Evolutionary conservation across 179 eudicot genomes (phyloP).

Genomic region (Drosera spatulata): DNA sequence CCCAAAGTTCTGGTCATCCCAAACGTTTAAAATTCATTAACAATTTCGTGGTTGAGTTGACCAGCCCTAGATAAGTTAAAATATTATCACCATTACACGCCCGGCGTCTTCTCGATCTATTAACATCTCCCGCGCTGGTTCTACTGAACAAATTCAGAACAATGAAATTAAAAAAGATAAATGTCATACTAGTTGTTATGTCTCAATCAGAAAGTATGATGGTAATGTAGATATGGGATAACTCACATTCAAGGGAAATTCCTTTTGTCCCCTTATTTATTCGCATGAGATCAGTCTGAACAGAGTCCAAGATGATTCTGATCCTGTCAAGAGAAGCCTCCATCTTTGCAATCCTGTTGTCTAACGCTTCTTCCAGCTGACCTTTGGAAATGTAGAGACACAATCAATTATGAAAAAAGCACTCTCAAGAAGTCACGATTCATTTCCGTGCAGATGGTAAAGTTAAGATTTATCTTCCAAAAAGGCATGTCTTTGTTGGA

Average conservation of each 20-base stretch:
- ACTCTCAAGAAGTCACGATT: background rate
- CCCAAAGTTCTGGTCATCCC: conserved; percentile 56
- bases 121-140: conserved; percentile 67
- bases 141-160: conserved; percentile 35
- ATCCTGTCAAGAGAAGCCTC: conserved; percentile 73
- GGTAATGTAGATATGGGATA: background rate
- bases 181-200: no score
- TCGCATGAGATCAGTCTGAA: conserved; percentile 88
- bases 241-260: conserved; percentile 67
- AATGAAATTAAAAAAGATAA: background rate
- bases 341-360: conserved; percentile 55
- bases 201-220: no score
- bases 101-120: conserved; percentile 46
- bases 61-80: background rate
- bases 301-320: conserved; percentile 74
- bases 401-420: background rate
- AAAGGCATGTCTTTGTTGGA: background rate
- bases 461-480: no score
- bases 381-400: conserved; percentile 29
- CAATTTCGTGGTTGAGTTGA: background rate
- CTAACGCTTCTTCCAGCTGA: conserved; percentile 70
- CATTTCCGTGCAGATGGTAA: background rate
- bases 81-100: conserved; percentile 49
- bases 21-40: background rate
- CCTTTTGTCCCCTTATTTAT: conserved; percentile 85